Evolutionary conservation across 2,329 filamentous ascomycete species (phyloP).

Genomic region (Aspergillus luchuensis): DNA sequence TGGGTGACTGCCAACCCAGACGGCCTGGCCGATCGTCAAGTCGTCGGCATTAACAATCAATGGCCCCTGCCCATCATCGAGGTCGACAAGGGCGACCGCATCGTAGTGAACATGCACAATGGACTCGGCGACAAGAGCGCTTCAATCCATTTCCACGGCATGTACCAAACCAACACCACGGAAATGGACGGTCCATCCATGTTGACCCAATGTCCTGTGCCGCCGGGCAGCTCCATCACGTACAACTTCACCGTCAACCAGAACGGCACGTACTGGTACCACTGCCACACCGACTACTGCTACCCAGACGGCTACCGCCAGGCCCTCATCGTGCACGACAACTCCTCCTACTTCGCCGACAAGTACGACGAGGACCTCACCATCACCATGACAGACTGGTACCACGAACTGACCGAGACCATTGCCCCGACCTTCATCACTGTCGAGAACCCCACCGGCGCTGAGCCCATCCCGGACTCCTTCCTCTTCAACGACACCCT

Average conservation of each 20-base stretch:
- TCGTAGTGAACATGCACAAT: conserved; percentile 71
- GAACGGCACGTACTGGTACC: conserved; percentile 65
- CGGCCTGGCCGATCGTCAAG: conserved; percentile 50
- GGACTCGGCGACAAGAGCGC: conserved; percentile 65
- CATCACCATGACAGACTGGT: conserved; percentile 72
- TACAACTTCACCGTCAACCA: conserved; percentile 68
- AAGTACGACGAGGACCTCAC: conserved; percentile 63
- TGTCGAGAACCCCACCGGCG: conserved; percentile 57
- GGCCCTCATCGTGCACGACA: conserved; percentile 66
- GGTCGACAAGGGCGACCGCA: conserved; percentile 70
- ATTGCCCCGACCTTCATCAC: conserved; percentile 48
- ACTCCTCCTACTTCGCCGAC: conserved; percentile 50
- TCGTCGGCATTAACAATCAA: conserved; percentile 72
- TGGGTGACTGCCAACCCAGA: conserved; percentile 61
- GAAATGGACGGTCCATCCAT: conserved; percentile 72
- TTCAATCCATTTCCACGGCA: conserved; percentile 74
- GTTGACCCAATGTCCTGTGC: conserved; percentile 68
- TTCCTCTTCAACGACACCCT: conserved; percentile 69
- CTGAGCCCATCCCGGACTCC: conserved; percentile 67
- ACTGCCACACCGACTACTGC: conserved; percentile 66
- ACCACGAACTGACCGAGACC: conserved; percentile 64
- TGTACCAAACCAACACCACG: conserved; percentile 75
- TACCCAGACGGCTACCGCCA: conserved; percentile 70
- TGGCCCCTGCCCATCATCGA: conserved; percentile 75
- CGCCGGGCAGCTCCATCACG: conserved; percentile 62